These are phyloP conservation scores for Leishmania arabica DNA, from an alignment of 208 protist genomes.

Conservation along the genomic window DNA sequence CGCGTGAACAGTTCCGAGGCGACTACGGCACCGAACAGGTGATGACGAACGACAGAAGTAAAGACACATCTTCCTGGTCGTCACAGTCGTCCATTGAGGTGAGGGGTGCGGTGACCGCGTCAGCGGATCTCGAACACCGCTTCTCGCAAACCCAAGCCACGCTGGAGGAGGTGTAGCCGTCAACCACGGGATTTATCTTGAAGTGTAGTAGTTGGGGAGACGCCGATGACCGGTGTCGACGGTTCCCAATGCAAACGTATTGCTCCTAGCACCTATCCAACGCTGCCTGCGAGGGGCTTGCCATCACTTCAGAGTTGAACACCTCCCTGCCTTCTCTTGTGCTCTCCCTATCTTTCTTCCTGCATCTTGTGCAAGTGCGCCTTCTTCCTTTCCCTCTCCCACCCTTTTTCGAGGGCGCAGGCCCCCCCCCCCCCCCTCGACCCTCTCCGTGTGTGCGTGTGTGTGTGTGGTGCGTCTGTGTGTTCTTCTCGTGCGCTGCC, in stretches of 20 bases:
- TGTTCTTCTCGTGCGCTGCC: neutral
- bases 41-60: neutral
- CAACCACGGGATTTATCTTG: too few relatives aligned
- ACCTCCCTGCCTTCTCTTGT: neutral
- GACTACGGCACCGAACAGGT: conserved; percentile 26
- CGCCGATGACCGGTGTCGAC: neutral
- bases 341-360: neutral
- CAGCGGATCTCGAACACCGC: neutral
- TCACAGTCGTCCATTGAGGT: conserved; percentile 22
- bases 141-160: conserved; percentile 8
- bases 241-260: neutral
- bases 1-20: conserved; percentile 14
- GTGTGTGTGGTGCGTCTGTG: neutral
- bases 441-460: neutral
- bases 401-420: too few relatives aligned
- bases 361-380: neutral
- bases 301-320: neutral
- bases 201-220: neutral
- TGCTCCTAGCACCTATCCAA: neutral
- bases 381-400: neutral
- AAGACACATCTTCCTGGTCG: conserved; percentile 14
- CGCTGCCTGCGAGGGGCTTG: neutral
- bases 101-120: neutral
- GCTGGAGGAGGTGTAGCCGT: conserved; percentile 13
- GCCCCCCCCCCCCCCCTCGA: neutral